Conservation (phyloP, 2,329 filamentous ascomycete species). For the Fusarium heterosporum region DNA sequence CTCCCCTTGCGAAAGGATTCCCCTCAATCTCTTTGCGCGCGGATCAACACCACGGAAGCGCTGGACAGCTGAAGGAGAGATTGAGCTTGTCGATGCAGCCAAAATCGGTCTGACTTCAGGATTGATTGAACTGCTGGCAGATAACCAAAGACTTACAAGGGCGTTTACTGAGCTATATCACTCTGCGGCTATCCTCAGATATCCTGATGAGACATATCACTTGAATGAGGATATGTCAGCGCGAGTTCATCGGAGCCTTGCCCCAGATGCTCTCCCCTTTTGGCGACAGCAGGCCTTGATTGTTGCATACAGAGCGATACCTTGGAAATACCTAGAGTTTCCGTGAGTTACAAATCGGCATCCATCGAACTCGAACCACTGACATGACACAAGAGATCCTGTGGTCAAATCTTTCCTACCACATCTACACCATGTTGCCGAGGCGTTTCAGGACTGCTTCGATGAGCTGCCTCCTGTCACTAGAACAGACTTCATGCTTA, state of each 20-base stretch:
- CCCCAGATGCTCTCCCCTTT: conserved; percentile 22
- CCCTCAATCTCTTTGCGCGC: conserved; percentile 36
- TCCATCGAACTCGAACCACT: conserved; percentile 15
- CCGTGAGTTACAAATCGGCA: conserved; percentile 28
- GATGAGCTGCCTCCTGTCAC: conserved; percentile 23
- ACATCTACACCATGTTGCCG: conserved; percentile 33
- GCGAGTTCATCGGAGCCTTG: conserved; percentile 25
- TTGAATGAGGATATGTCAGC: conserved; percentile 35
- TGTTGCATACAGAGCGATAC: conserved; percentile 37
- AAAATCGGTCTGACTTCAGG: conserved; percentile 33
- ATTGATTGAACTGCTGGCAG: conserved; percentile 24
- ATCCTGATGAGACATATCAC: conserved; percentile 32
- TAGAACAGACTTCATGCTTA: conserved; percentile 40
- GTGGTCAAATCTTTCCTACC: conserved; percentile 34
- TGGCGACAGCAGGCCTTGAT: conserved; percentile 39
- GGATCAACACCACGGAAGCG: conserved; percentile 43
- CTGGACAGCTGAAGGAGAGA: conserved; percentile 35
- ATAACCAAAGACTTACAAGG: conserved; percentile 17
- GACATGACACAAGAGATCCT: conserved; percentile 26
- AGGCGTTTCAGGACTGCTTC: conserved; percentile 30
- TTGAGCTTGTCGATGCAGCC: conserved; percentile 50
- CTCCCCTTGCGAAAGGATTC: conserved; percentile 34
- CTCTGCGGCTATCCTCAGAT: conserved; percentile 19
- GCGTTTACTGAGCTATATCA: conserved; percentile 28
- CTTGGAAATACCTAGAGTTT: conserved; percentile 43